Evolutionary conservation across 2,329 filamentous ascomycete genomes (phyloP), one percentile per base, ranked within the genome.

Genomic region (Colletotrichum spaethianum): DNA sequence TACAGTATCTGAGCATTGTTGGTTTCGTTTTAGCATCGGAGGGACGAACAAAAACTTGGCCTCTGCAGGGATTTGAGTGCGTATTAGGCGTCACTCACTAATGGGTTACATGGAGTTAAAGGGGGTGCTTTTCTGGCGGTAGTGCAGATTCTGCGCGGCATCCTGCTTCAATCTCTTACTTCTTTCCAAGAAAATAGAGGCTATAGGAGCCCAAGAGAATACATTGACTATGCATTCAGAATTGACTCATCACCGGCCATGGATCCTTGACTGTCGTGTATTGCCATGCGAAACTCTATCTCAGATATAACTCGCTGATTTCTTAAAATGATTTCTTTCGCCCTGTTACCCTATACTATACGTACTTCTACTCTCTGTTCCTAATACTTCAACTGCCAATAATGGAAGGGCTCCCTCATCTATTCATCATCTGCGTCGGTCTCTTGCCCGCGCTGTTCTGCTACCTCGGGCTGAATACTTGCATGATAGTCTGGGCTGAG

Each of bases 51-150:
- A 1, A 9, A 18, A 36, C 26, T 33, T 11, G n/a, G 23, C n/a
- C 31, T 18, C 12, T n/a, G 12, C 18, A 16, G 14, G 57, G 26
- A 46, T 8, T n/a, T 2, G 38, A 2, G 18, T 18, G 16, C 9
- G 16, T 20, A 3, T n/a, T 59, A 20, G n/a, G 38, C 38, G 23
- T 33, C 42, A 20, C 42, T 48, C 31, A 16, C 44, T 62, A n/a
- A 20, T 23, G n/a, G 31, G n/a, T 50, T 33, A 50, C n/a, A 62
- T 16, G 42, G 59, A 50, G 59, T 62, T 56, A 14, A 56, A 38
- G 20, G 53, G 18, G 31, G 14, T 18, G 12, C 1, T 50, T 62
- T 26, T 26, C 14, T 26, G 16, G 31, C 20, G 9, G 44, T 18
- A n/a, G 28, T 8, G 20, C n/a, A 38, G 4, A 18, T 23, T 23